Conservation (phyloP, 164 flowering plant species). For the Protea cynaroides region DNA sequence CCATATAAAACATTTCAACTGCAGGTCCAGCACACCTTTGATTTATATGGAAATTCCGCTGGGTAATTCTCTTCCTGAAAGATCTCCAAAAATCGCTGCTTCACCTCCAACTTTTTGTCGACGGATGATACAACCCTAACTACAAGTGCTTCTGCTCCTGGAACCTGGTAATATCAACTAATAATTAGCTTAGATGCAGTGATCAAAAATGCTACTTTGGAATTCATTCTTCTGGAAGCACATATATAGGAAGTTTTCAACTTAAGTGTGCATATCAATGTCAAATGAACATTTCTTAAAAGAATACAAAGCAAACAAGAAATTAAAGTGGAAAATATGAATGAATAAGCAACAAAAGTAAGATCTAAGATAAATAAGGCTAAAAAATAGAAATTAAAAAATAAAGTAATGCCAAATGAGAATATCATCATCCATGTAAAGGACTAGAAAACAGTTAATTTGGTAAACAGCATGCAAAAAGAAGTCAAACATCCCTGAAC, state of each 20-base stretch:
- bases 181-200: conserved; percentile 3
- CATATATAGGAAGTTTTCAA: background rate
- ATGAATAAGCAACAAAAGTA: no score
- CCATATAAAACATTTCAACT: no score
- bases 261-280: no score
- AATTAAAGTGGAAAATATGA: no score
- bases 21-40: conserved; percentile 51
- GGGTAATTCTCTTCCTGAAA: conserved; percentile 95
- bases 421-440: no score
- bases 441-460: no score
- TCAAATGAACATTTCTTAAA: background rate
- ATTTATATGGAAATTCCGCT: conserved; percentile 83
- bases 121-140: conserved; percentile 97
- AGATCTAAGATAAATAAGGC: background rate
- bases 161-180: conserved; percentile 47
- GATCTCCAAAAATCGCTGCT: conserved; percentile 85
- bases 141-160: conserved; percentile 90
- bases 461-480: background rate
- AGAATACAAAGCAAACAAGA: background rate
- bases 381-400: no score
- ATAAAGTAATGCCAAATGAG: no score
- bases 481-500: no score
- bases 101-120: conserved; percentile 97
- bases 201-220: background rate
- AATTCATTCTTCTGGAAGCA: background rate